These are phyloP conservation scores for Leccinum fibrillosum DNA, from an alignment of 768 basidiomycete genomes.

Conservation along the genomic window DNA sequence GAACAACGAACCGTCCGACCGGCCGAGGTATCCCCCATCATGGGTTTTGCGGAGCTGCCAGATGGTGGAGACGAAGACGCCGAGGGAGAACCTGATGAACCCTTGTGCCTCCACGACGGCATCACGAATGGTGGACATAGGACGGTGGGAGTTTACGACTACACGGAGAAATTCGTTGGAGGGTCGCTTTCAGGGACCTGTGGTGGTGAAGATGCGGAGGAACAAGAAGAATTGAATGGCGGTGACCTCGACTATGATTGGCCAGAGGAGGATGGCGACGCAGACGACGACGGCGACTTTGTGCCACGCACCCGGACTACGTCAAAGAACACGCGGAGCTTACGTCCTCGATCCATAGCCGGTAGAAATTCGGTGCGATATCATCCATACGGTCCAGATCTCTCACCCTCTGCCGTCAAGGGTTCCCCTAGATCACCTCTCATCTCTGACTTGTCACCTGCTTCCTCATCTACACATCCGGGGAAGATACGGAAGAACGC, in stretches of 20 bases:
- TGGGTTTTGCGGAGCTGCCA: constrained; percentile 28
- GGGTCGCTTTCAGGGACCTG: constrained; percentile 23
- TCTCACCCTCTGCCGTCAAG: constrained; percentile 30
- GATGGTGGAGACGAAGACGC: constrained; percentile 35
- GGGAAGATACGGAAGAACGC: constrained; percentile 33
- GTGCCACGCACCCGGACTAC: constrained; percentile 28
- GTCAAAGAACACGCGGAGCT: constrained; percentile 37
- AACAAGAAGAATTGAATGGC: constrained; percentile 19
- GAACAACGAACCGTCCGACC: constrained; percentile 32
- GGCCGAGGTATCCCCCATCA: constrained; percentile 32
- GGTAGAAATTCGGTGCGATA: constrained; percentile 33
- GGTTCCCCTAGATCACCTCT: constrained; percentile 31
- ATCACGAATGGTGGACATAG: constrained; percentile 24
- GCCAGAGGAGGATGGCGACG: constrained; percentile 30
- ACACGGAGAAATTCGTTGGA: constrained; percentile 14
- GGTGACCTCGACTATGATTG: constrained; percentile 30
- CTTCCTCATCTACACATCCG: constrained; percentile 22
- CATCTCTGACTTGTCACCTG: constrained; percentile 29
- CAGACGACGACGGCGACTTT: constrained; percentile 34
- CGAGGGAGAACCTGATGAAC: constrained; percentile 32
- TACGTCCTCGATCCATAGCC: constrained; percentile 34
- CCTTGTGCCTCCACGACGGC: constrained; percentile 25
- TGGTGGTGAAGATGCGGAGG: constrained; percentile 27
- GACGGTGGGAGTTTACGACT: constrained; percentile 27
- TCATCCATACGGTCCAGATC: constrained; percentile 29